A percentile compares a stretch with the other conserved stretches of the same genome.
phyloP scores from a whole-genome alignment of 2,329 filamentous ascomycete genomes.

The Colletotrichum siamense region DNA sequence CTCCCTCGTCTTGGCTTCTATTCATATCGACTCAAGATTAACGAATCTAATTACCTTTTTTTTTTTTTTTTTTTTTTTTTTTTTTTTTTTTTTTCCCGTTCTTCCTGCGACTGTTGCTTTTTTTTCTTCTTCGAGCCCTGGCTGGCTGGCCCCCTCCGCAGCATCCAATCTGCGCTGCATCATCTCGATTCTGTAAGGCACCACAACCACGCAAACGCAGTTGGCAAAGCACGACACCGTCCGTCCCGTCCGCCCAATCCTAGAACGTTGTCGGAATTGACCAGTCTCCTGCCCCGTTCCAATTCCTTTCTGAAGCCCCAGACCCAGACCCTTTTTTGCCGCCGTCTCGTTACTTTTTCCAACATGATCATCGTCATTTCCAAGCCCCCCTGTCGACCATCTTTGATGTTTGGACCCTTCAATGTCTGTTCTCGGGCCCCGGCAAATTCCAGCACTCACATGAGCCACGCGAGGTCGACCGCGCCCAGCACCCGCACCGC shows the following conservation, averaged over 20 bases:
- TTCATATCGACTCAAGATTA: background rate
- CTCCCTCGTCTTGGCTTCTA: background rate
- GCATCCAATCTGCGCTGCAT: background rate
- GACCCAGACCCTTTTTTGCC: background rate
- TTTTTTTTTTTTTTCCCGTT: background rate
- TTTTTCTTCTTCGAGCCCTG: background rate
- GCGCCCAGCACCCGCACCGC: slow-evolving; percentile 8
- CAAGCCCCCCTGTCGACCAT: background rate
- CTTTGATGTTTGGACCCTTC: background rate
- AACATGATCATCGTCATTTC: background rate
- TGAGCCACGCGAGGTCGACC: slow-evolving; percentile 11
- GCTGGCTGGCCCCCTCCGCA: background rate
- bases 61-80: background rate
- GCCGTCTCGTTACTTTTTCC: background rate
- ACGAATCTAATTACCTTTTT: background rate
- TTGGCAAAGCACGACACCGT: background rate
- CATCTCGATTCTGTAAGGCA: background rate
- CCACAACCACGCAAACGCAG: background rate
- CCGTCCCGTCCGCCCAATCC: background rate
- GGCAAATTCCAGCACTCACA: background rate
- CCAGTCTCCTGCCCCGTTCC: background rate
- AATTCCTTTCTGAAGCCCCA: background rate
- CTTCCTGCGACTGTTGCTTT: background rate
- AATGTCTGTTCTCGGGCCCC: slow-evolving; percentile 6
- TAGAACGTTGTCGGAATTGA: background rate